Evolutionary conservation across 768 basidiomycete genomes (phyloP).

Genomic region (Mrakia hoshinonis): DNA sequence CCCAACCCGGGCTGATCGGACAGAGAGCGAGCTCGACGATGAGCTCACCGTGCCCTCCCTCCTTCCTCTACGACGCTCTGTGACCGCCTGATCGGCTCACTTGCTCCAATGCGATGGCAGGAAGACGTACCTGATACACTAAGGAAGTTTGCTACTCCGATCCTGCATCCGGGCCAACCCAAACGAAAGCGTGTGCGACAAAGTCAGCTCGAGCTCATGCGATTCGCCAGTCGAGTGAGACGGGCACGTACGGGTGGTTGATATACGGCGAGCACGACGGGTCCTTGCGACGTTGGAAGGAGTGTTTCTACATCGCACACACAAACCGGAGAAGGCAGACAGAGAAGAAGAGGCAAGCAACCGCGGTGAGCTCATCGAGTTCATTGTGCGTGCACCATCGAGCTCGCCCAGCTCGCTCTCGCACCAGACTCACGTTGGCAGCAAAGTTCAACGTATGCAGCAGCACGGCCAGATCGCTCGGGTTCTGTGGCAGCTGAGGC

Average conservation of each 20-base stretch:
- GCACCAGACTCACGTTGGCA: neutral
- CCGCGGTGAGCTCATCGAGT: neutral
- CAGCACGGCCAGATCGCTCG: neutral
- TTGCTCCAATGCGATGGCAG: no score
- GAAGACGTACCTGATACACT: slow-evolving; percentile 8
- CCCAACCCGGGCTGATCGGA: no score
- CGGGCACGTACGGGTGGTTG: slow-evolving; percentile 19
- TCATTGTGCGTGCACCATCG: neutral
- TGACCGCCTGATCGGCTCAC: neutral
- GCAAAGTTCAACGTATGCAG: slow-evolving; percentile 10
- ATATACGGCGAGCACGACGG: slow-evolving; percentile 21
- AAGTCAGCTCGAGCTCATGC: neutral
- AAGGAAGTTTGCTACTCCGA: slow-evolving; percentile 23
- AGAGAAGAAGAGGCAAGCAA: neutral
- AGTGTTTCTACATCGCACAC: slow-evolving; percentile 7
- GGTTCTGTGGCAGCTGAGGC: neutral
- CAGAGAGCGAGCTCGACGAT: no score
- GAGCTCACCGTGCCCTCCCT: no score
- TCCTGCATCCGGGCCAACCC: neutral
- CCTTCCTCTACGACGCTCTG: no score
- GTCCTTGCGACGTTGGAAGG: slow-evolving; percentile 22
- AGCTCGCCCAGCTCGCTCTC: neutral
- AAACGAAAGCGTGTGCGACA: neutral
- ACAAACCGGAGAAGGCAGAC: neutral
- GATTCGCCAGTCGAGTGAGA: no score